Evolutionary conservation across 768 basidiomycete genomes (phyloP).

Genomic region (Podaxis mareebaensis): DNA sequence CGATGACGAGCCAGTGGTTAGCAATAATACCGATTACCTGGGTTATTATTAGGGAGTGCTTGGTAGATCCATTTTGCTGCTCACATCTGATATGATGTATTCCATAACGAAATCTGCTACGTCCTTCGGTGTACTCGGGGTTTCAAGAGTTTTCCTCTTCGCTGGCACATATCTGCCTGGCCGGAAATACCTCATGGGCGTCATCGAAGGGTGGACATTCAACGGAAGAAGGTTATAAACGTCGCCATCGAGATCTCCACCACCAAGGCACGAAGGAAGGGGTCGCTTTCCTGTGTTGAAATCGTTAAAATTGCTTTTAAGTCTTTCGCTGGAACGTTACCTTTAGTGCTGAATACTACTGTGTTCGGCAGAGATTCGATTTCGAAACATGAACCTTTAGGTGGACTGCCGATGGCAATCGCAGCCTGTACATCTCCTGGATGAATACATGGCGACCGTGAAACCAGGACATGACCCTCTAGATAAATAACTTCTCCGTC

Average conservation of each 20-base stretch:
- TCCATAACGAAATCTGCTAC: slow-evolving; percentile 69
- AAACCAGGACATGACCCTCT: slow-evolving; percentile 53
- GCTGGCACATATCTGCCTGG: slow-evolving; percentile 55
- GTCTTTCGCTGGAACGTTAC: slow-evolving; percentile 29
- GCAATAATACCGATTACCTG: slow-evolving; percentile 62
- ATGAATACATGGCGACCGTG: slow-evolving; percentile 66
- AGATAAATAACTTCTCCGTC: slow-evolving; percentile 44
- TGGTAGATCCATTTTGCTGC: background rate
- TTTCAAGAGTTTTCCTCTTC: slow-evolving; percentile 39
- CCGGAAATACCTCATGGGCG: slow-evolving; percentile 21
- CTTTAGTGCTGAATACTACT: slow-evolving; percentile 61
- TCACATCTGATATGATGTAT: slow-evolving; percentile 63
- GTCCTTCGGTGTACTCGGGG: slow-evolving; percentile 56
- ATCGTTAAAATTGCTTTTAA: background rate
- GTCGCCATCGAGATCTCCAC: slow-evolving; percentile 71
- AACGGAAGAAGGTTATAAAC: slow-evolving; percentile 52
- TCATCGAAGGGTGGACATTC: slow-evolving; percentile 34
- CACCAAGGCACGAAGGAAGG: slow-evolving; percentile 60
- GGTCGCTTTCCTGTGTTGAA: slow-evolving; percentile 49
- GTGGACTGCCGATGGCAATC: slow-evolving; percentile 56
- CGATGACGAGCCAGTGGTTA: slow-evolving; percentile 60
- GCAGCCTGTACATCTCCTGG: slow-evolving; percentile 65
- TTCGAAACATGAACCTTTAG: slow-evolving; percentile 48
- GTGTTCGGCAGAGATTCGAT: slow-evolving; percentile 54
- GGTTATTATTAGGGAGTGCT: background rate